Conservation (phyloP, 441 rosid species). For the Metrosideros polymorpha region DNA sequence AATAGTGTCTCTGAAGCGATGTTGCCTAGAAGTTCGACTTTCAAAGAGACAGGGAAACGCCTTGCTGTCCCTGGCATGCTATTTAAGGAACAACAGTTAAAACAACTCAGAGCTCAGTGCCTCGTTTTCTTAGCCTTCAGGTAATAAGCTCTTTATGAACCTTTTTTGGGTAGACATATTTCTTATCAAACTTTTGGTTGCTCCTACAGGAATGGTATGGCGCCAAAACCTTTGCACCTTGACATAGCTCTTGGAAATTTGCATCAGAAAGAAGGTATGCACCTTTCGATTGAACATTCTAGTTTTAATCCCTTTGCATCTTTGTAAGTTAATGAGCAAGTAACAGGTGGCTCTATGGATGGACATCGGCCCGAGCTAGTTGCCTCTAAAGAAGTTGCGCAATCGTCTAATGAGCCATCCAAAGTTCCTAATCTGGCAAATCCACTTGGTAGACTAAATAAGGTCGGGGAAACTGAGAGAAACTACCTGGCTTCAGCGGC, state of each 20-base stretch:
- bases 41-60: slow-evolving; percentile 69
- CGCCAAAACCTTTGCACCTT: slow-evolving; percentile 84
- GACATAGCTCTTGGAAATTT: slow-evolving; percentile 80
- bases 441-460: slow-evolving; percentile 44
- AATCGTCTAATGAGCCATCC: slow-evolving; percentile 37
- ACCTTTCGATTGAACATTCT: neutral
- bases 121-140: slow-evolving; percentile 90
- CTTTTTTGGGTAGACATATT: neutral
- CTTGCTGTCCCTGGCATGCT: slow-evolving; percentile 43
- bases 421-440: slow-evolving; percentile 32
- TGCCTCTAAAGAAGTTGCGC: slow-evolving; percentile 49
- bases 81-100: slow-evolving; percentile 86
- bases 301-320: neutral
- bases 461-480: slow-evolving; percentile 28
- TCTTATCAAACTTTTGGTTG: slow-evolving; percentile 1
- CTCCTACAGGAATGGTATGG: slow-evolving; percentile 54
- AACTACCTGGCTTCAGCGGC: slow-evolving; percentile 26
- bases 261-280: slow-evolving; percentile 65
- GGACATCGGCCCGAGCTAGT: slow-evolving; percentile 42
- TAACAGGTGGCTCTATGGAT: slow-evolving; percentile 40
- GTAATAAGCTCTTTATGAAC: slow-evolving; percentile 17
- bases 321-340: slow-evolving; percentile 12
- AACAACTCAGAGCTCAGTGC: slow-evolving; percentile 97
- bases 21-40: slow-evolving; percentile 36
- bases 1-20: slow-evolving; percentile 33